These are phyloP conservation scores for Cytospora paraplurivora DNA, from an alignment of 2,329 filamentous ascomycete species.

Conservation along the genomic window DNA sequence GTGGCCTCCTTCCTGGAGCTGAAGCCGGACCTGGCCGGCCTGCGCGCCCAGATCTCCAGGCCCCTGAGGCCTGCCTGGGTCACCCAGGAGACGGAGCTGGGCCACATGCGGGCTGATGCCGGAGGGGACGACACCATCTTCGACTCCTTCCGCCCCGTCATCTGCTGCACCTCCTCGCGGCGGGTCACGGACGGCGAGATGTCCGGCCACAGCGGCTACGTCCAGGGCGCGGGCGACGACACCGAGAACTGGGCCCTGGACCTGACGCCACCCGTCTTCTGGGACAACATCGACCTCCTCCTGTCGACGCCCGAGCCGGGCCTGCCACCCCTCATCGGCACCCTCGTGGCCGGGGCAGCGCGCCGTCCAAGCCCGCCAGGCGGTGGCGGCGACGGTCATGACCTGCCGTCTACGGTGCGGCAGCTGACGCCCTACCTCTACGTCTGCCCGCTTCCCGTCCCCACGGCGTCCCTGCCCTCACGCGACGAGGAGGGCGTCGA, in stretches of 20 bases:
- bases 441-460: slow-evolving; percentile 31
- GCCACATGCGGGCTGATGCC: slow-evolving; percentile 39
- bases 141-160: slow-evolving; percentile 66
- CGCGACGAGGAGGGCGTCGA: background rate
- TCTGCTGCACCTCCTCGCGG: slow-evolving; percentile 84
- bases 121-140: slow-evolving; percentile 50
- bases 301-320: slow-evolving; percentile 68
- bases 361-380: background rate
- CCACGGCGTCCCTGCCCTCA: background rate
- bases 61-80: slow-evolving; percentile 81
- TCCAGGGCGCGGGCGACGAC: slow-evolving; percentile 94
- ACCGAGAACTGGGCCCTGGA: slow-evolving; percentile 89
- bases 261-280: slow-evolving; percentile 78
- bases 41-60: slow-evolving; percentile 63
- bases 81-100: slow-evolving; percentile 64
- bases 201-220: slow-evolving; percentile 67
- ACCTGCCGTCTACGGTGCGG: slow-evolving; percentile 13
- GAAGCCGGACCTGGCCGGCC: slow-evolving; percentile 56
- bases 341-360: slow-evolving; percentile 43
- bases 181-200: slow-evolving; percentile 69
- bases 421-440: slow-evolving; percentile 32
- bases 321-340: slow-evolving; percentile 51
- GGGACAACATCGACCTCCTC: slow-evolving; percentile 65
- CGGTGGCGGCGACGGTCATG: background rate
- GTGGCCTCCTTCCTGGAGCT: slow-evolving; percentile 56